Evolutionary conservation across 2,329 filamentous ascomycete genomes (phyloP), one percentile per base, ranked within the genome.

Genomic region (Macrophomina tecta): DNA sequence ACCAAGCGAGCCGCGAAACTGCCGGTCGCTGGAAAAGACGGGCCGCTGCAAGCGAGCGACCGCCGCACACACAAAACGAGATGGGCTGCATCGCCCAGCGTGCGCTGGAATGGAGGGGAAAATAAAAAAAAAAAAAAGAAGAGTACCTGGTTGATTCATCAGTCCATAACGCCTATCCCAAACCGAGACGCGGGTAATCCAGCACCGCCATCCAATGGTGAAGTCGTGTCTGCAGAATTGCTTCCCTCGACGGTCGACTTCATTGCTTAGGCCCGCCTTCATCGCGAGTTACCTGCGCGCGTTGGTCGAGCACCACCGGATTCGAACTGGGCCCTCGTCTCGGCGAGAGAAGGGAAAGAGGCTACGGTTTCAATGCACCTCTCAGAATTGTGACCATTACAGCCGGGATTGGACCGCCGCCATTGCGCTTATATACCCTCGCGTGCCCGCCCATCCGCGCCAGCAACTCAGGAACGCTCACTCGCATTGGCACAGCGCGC

Each of bases 241-340:
- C 77, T 79, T 79, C 77, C 77, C 77, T 79, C 73, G 72, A 76
- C 76, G 70, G 64, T 79, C 76, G 76, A 72, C 73, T 75, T 77
- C 77, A 79, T 79, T 78, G 77, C 77, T 79, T 78, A 79, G 72
- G 75, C 73, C 72, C 77, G 70, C 73, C 76, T 77, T 64, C 77
- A 78, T 79, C 77, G 71, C 71, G 70, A 71, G 77, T 78, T 79
- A 79, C 77, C 77, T 71, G 68, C 70, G 70, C 72, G 77, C 78
- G 77, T 79, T 76, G 74, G 73, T 70, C 66, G 72, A 70, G 74
- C 76, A 77, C 77, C 76, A 78, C 72, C 72, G 73, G 76, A 77
- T 75, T 79, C 77, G 77, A 79, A 79, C 77, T 76, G 77, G 77
- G 77, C 77, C 77, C 77, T 61, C 66, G 42, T 49, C 42, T 14